Base-by-base conservation (phyloP, 805 yeast species). In the Pichia paraexigua region DNA sequence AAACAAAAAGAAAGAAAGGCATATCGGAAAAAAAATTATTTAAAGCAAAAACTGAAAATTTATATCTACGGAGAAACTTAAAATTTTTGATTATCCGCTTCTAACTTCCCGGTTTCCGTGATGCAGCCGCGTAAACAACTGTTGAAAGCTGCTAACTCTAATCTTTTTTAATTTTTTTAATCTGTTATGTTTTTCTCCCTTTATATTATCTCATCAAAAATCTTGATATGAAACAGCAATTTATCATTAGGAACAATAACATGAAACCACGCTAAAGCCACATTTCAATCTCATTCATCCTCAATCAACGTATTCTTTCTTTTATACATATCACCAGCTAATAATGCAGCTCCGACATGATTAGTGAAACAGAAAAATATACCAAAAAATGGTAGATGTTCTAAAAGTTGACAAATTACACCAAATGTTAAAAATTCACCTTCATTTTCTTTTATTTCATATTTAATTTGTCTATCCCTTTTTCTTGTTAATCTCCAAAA, bases 271-370 rank as follows among this genome's bases (percentile, higher is more conserved):
- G n/a, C 6, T 30, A 12, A 12, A 10, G 9, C 11, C 7, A 5
- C 3, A 3, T 13, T 13, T 30, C n/a, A 30, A 4, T 30, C n/a
- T 3, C 35, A 30, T 3, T 30, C 35, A 13, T 30, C 35, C 3
- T 13, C 35, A 12, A 10, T 27, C 9, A 10, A 5, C 2, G 12
- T 27, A 27, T 44, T 32, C 11, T 43, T 43, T 28, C 40, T n/a
- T 20, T 28, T 20, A 48, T 56, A 55, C 32, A 55, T 56, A 32
- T 64, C 58, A 22, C 71, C 75, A 5, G 79, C 80, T 84, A 86
- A 78, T 42, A 80, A 64, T 1, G 87, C 87, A 20, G 81, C 81
- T 8, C 85, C 88, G 18, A 80, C 68, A n/a, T 76, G 76, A 61
- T 81, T 78, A 13, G 87, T 79, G 53, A 79, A 77, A 55, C 74